Evolutionary conservation across 2,329 filamentous ascomycete genomes (phyloP).

Genomic region (Trichoderma asperellum): DNA sequence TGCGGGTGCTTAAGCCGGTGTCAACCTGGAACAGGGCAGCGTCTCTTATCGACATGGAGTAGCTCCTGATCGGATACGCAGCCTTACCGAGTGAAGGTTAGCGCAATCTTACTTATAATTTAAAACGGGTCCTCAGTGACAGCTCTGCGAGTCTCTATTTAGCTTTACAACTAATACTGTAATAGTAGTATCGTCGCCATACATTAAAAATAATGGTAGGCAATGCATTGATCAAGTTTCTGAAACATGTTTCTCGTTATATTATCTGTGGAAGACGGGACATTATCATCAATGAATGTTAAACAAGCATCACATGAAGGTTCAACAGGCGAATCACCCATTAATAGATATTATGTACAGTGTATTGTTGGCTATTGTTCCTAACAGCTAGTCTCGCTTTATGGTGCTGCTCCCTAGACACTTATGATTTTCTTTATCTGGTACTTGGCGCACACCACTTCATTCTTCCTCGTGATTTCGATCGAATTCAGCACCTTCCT

Average conservation of each 20-base stretch:
- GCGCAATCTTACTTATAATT: background rate
- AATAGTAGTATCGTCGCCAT: too few relatives aligned
- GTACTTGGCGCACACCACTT: background rate
- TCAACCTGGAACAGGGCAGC: background rate
- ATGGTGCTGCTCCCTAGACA: background rate
- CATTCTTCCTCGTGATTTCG: constrained; percentile 40
- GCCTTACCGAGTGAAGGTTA: background rate
- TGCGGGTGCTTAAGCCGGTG: constrained; percentile 16
- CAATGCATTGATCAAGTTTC: background rate
- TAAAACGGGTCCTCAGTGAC: background rate
- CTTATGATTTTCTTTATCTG: background rate
- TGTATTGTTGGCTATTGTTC: constrained; percentile 7
- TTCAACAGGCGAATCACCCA: background rate
- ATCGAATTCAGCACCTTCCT: constrained; percentile 60
- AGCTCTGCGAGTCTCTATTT: too few relatives aligned
- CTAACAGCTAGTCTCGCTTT: background rate
- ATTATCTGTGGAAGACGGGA: background rate
- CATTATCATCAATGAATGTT: background rate
- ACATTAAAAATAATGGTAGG: background rate
- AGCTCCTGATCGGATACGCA: background rate
- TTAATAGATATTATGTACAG: background rate
- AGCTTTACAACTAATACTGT: background rate
- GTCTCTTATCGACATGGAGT: background rate
- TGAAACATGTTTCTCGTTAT: background rate
- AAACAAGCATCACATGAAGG: background rate